Evolutionary conservation across 176 grass and related monocot species (phyloP).

Genomic region (Olyra latifolia): DNA sequence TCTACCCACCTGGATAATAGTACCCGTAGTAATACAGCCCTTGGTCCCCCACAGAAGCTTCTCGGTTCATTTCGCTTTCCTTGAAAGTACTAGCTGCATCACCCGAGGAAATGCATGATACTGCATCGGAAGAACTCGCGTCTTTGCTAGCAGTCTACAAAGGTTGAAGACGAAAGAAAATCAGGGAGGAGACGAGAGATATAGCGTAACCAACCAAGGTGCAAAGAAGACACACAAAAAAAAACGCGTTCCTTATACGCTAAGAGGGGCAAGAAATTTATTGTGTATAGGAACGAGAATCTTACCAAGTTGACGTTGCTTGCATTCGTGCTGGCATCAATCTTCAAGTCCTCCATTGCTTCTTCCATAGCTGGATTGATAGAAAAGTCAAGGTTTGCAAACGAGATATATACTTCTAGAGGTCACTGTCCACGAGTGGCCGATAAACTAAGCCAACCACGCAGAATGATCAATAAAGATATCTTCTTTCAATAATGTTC

Average conservation of each 20-base stretch:
- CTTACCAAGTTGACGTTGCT: constrained; percentile 65
- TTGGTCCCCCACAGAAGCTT: constrained; percentile 53
- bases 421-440: constrained; percentile 35
- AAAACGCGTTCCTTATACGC: constrained; percentile 32
- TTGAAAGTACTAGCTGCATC: constrained; percentile 63
- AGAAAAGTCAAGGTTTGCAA: constrained; percentile 70
- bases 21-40: constrained; percentile 78
- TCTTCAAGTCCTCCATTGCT: constrained; percentile 66
- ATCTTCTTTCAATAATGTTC: constrained; percentile 13
- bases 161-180: constrained; percentile 35
- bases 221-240: constrained; percentile 14
- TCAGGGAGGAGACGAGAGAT: constrained; percentile 31
- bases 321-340: constrained; percentile 58
- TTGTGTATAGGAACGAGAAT: constrained; percentile 33
- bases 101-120: constrained; percentile 78
- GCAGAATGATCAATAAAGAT: constrained; percentile 39
- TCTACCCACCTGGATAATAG: constrained; percentile 77
- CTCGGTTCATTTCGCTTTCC: constrained; percentile 61
- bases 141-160: constrained; percentile 62
- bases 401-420: constrained; percentile 34
- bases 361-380: constrained; percentile 54
- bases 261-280: constrained; percentile 31
- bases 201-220: constrained; percentile 31
- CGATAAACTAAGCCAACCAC: constrained; percentile 34
- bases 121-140: constrained; percentile 61